A percentile compares a stretch with the other conserved stretches of the same genome.
phyloP scores from a whole-genome alignment of 2,329 filamentous ascomycete species.

The Pseudogymnoascus sp. region DNA sequence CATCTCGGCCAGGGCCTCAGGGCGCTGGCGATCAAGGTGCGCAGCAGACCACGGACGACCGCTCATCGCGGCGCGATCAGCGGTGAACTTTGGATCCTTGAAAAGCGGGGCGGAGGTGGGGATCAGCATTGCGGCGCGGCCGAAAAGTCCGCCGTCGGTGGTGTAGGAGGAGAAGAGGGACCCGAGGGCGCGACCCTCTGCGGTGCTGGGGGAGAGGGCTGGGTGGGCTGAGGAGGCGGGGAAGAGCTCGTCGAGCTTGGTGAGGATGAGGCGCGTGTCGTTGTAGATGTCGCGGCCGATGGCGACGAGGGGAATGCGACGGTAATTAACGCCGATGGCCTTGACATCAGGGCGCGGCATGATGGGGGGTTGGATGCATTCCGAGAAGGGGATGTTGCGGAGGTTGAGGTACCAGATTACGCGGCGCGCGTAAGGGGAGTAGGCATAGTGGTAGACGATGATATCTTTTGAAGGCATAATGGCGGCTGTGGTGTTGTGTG shows the following conservation, averaged over 20 bases:
- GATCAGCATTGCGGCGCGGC: constrained; percentile 45
- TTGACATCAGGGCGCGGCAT: constrained; percentile 60
- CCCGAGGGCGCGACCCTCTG: constrained; percentile 40
- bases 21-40: constrained; percentile 35
- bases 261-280: constrained; percentile 61
- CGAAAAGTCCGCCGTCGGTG: constrained; percentile 51
- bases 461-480: constrained; percentile 36
- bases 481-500: not conserved
- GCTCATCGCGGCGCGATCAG: constrained; percentile 45
- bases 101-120: constrained; percentile 47
- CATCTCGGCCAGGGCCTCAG: constrained; percentile 50
- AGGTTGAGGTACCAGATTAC: constrained; percentile 62
- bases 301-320: constrained; percentile 60
- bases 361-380: constrained; percentile 49
- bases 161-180: constrained; percentile 49
- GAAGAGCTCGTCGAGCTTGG: constrained; percentile 52
- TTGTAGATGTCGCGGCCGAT: constrained; percentile 62
- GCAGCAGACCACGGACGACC: constrained; percentile 36
- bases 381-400: constrained; percentile 28
- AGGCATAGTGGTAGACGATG: constrained; percentile 58
- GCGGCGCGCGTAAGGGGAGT: constrained; percentile 56
- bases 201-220: constrained; percentile 29
- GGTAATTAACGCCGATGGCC: constrained; percentile 55
- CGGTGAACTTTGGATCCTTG: constrained; percentile 49
- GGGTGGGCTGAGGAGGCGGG: constrained; percentile 33